Evolutionary conservation across 2,329 filamentous ascomycete genomes (phyloP).

Genomic region (Phoma herbarum): DNA sequence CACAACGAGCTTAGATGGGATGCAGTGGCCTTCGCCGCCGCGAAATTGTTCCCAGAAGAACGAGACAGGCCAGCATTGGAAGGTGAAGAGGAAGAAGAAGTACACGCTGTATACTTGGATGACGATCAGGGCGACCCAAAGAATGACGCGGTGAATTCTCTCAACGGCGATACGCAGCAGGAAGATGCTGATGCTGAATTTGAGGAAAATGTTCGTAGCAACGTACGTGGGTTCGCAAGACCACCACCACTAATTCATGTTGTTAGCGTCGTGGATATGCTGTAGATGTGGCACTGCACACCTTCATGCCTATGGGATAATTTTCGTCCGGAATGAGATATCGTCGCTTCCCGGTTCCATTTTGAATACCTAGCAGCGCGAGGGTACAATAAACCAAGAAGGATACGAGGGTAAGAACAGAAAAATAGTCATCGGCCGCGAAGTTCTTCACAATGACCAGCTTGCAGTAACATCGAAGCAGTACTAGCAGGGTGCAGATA

Average conservation of each 20-base stretch:
- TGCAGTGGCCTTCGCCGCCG: slow-evolving; percentile 23
- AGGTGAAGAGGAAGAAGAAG: slow-evolving; percentile 28
- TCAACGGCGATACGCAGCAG: slow-evolving; percentile 25
- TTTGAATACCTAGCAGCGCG: slow-evolving; percentile 21
- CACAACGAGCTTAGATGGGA: slow-evolving; percentile 18
- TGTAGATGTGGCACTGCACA: slow-evolving; percentile 4
- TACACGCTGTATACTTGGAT: slow-evolving; percentile 24
- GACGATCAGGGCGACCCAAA: slow-evolving; percentile 21
- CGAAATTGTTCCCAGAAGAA: slow-evolving; percentile 28
- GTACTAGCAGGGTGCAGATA: slow-evolving; percentile 24
- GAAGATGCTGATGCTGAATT: slow-evolving; percentile 28
- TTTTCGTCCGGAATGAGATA: slow-evolving; percentile 26
- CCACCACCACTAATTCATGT: slow-evolving; percentile 28
- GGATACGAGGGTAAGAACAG: slow-evolving; percentile 27
- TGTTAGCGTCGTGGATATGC: slow-evolving; percentile 1
- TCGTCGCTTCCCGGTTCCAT: slow-evolving; percentile 29
- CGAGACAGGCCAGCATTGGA: slow-evolving; percentile 27
- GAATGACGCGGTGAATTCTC: slow-evolving; percentile 22
- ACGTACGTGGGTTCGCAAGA: slow-evolving; percentile 28
- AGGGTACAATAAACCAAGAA: slow-evolving; percentile 27
- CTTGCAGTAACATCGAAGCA: slow-evolving; percentile 31
- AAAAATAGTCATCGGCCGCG: slow-evolving; percentile 29
- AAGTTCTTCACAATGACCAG: slow-evolving; percentile 29
- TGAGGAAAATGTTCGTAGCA: slow-evolving; percentile 18
- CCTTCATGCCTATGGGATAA: slow-evolving; percentile 28